phyloP scores from a whole-genome alignment of 2,329 filamentous ascomycete genomes.

The Xylaria sp. region DNA sequence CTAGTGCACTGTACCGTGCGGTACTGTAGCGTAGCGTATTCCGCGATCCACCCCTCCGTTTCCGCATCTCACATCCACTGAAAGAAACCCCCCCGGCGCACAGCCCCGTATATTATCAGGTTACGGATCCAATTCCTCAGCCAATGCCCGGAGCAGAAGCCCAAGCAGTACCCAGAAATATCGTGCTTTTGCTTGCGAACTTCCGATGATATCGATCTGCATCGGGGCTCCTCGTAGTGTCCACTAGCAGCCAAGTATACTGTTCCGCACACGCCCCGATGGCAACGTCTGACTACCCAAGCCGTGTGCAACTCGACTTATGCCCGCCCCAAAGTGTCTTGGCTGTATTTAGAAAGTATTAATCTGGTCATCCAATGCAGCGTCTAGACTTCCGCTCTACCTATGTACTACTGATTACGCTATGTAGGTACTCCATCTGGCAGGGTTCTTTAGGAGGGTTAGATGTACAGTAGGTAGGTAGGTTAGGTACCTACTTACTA shows the following conservation, averaged over 20 bases:
- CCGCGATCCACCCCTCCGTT: constrained; percentile 18
- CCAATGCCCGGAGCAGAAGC: constrained; percentile 9
- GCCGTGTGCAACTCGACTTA: constrained; percentile 12
- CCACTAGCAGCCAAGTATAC: not conserved
- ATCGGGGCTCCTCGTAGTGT: not conserved
- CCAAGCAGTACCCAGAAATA: constrained; percentile 9
- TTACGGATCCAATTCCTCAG: constrained; percentile 1
- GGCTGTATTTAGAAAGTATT: constrained; percentile 14
- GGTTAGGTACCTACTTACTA: no score
- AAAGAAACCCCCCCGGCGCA: not conserved
- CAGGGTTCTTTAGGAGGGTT: not conserved
- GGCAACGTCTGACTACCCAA: not conserved
- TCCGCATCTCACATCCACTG: not conserved
- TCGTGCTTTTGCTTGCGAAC: not conserved
- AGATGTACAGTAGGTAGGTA: no score
- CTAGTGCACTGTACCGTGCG: not conserved
- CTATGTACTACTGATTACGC: no score
- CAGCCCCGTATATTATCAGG: constrained; percentile 1
- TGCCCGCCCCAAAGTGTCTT: constrained; percentile 9
- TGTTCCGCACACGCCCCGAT: constrained; percentile 22
- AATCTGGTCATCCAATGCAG: not conserved
- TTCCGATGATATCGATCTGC: constrained; percentile 30
- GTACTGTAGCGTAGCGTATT: not conserved
- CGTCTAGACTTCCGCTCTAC: not conserved
- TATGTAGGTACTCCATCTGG: not conserved